Evolutionary conservation across 345 rosid species (phyloP), one percentile per base, ranked within the genome.

Genomic region (Combretum micranthum): DNA sequence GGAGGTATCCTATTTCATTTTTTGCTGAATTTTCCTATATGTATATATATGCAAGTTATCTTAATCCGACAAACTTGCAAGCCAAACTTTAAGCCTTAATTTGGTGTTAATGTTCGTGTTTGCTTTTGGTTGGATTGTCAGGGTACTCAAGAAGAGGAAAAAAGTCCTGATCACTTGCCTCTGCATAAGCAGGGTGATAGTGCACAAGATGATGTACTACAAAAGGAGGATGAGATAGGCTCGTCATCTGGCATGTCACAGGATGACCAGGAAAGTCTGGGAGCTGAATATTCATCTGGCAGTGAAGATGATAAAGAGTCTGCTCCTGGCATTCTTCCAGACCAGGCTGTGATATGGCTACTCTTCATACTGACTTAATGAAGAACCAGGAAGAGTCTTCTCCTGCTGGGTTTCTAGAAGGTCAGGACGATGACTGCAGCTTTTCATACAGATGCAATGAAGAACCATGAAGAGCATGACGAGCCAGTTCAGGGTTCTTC

Each of bases 1-100:
- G 63, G 85, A 83, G 96, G 96, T 91, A 64, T 57, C 50, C 55
- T 62, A 22, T 39, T 22, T 58, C 9, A 18, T 51, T 58, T 32
- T 43, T 42, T 45, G 48, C 20, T 39, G 17, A 46, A 61, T 59
- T 48, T 49, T 15, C 16, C 8, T 7, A 17, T 42, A 25, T 48
- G 42, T 56, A 47, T 57, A 32, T 32, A 37, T 20, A 12, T 47
- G 52, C 12, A 62, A 13, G 42, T 44, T 50, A 53, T 23, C 39
- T 53, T 39, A 46, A n/a, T 44, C 58, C 48, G 53, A 20, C 47
- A 25, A 25, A 25, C 32, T 25, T 25, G 6, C 6, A 25, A 25
- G 32, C 14, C 14, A 52, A 12, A 21, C 0, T 16, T 52, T 26
- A 26, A 52, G n/a, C 55, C 32, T 52, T 52, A 19, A 19, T 50